Evolutionary conservation across 176 grass and related monocot species (phyloP), one percentile per base, ranked within the genome.

Genomic region (Eragrostis curvula): DNA sequence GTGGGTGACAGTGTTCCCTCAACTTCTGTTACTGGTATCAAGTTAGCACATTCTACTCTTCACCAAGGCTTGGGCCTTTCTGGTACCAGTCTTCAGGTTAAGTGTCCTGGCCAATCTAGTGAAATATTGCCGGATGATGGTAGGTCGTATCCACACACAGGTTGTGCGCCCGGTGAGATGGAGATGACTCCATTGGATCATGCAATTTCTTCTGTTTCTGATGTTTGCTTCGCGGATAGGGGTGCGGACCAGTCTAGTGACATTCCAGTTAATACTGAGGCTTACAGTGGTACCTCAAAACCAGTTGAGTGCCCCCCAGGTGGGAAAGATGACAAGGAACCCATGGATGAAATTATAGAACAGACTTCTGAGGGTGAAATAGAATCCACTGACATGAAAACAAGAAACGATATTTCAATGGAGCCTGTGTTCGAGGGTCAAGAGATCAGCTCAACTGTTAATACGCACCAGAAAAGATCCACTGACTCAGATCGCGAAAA

Each of bases 141-240:
- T 72, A 67, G 57, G 2, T 17, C 28, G 60, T 66, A 25, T 74
- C 15, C 59, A 57, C 55, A 50, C 18, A 42, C 6, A 73, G 61
- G 9, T 47, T 59, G 28, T 6, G 12, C 41, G 17, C 36, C 28
- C 9, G 11, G 28, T 84, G 68, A 78, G 61, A 75, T 11, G 53
- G 64, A 81, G 23, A 78, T 25, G 46, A 9, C 63, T 50, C 32
- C 52, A 70, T 17, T 65, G 15, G 52, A 74, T 74, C 53, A 66
- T 70, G 46, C 66, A 67, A 71, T 41, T 70, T 53, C 13, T 76
- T 28, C 52, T 49, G 14, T 43, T 48, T 80, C 68, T 29, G 41
- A 75, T 84, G 55, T 74, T 84, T 87, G 17, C 66, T 21, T 79
- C 41, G 40, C 70, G 47, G 28, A 80, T 47, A 79, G 66, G 59